Evolutionary conservation across 192 early-diverging fungal species (phyloP).

Genomic region (Backusella psychrophila): DNA sequence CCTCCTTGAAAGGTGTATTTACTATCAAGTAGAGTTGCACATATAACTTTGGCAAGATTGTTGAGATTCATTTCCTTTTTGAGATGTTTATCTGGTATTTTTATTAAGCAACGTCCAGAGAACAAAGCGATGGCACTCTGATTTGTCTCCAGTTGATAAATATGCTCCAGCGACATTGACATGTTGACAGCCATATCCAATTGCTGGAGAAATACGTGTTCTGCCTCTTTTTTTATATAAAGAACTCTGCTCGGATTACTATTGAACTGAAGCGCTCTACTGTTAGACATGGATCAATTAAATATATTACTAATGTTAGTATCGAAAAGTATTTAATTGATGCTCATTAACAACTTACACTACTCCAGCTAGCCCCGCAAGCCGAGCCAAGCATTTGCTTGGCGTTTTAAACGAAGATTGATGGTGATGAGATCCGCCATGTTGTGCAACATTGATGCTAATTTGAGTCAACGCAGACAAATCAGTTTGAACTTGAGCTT

Average conservation of each 20-base stretch:
- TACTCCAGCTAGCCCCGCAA: constrained; percentile 18
- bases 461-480: constrained; percentile 9
- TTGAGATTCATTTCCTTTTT: not conserved
- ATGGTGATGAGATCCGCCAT: not conserved
- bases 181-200: not conserved
- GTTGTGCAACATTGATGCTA: not conserved
- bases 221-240: not conserved
- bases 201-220: not conserved
- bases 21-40: constrained; percentile 12
- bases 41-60: not conserved
- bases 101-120: constrained; percentile 20
- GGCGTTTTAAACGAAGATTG: not conserved
- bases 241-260: not conserved
- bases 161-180: not conserved
- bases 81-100: not conserved
- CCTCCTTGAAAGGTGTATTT: constrained; percentile 19
- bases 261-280: constrained; percentile 27
- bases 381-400: not conserved
- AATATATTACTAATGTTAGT: not conserved
- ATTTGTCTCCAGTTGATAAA: not conserved
- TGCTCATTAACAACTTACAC: constrained; percentile 13
- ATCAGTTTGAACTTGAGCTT: not conserved
- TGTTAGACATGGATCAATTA: not conserved
- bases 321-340: not conserved
- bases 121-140: constrained; percentile 5